Base-by-base conservation (phyloP, 2,329 filamentous ascomycete genomes). In the Clarireedia homoeocarpa region DNA sequence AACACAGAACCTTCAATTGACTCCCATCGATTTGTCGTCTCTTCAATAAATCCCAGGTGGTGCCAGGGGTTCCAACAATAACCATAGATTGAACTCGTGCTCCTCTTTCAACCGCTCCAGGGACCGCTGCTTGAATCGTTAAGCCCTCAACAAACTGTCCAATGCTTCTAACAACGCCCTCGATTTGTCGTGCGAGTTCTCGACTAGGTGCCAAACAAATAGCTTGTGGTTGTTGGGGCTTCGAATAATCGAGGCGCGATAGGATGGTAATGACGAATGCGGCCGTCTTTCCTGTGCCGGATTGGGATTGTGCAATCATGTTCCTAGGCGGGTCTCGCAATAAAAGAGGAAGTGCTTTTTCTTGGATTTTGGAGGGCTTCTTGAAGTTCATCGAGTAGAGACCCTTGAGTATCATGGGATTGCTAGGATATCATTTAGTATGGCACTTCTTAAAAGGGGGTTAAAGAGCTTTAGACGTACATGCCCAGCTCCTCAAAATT, bases 301-400 rank as follows among this genome's bases (percentile, higher is more conserved):
- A 99, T 72, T 99, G 94, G n/a, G 94, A 99, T 74, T 99, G 94
- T 3, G 91, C 94, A 68, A 99, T 92, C 81, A 99, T 88, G 73
- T 97, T 97, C 62, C 80, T 80, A 0, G 92, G 87, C n/a, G 94
- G 92, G 68, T 96, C 78, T 65, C 81, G 76, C 61, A 99, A 81
- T 68, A 99, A 87, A 55, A 99, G 79, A 27, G 94, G 94, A 17
- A 99, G 81, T 1, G 94, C 94, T 65, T 87, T 89, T 72, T 96
- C 94, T 75, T 99, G 94, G 63, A 99, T 95, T 76, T 99, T 99
- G 56, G 94, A 97, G 0, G 94, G 94, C 73, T 95, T 95, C 67
- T 85, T 81, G 77, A 96, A 97, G 73, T 88, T 88, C 80, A 97
- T 88, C 53, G 82, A 77, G 48, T 84, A 77, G 34, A 96, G 79